These are phyloP conservation scores for Moelleriella libera DNA, from an alignment of 2,329 filamentous ascomycete genomes.

Conservation along the genomic window DNA sequence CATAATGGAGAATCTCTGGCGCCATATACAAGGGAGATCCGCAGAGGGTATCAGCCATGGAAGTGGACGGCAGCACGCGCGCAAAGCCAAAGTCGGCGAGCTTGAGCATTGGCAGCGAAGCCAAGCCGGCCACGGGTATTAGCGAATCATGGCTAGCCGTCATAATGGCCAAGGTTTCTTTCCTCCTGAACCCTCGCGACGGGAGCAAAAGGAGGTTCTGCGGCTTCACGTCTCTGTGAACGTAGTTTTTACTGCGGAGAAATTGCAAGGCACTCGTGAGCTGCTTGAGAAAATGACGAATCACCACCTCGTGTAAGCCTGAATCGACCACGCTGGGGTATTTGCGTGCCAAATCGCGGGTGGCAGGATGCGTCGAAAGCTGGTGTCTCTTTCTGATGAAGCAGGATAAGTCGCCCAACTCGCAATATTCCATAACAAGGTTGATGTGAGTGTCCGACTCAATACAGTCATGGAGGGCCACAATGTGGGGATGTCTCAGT, in stretches of 20 bases:
- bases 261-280: conserved; percentile 86
- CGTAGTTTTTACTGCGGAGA: conserved; percentile 68
- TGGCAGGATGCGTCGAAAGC: conserved; percentile 64
- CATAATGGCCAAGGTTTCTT: conserved; percentile 45
- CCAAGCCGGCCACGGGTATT: conserved; percentile 66
- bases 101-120: conserved; percentile 88
- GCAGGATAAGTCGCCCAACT: conserved; percentile 81
- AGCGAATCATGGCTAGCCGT: conserved; percentile 66
- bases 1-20: conserved; percentile 90
- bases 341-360: conserved; percentile 80
- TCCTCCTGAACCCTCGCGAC: conserved; percentile 54
- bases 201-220: conserved; percentile 90
- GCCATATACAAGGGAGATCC: conserved; percentile 98
- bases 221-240: conserved; percentile 94
- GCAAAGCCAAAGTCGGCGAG: conserved; percentile 99
- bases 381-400: conserved; percentile 93
- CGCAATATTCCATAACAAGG: conserved; percentile 97
- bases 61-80: conserved; percentile 76
- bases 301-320: conserved; percentile 92
- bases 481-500: conserved; percentile 90
- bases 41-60: conserved; percentile 88
- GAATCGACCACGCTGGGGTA: conserved; percentile 75
- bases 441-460: conserved; percentile 83
- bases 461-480: conserved; percentile 87
- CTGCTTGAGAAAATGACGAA: conserved; percentile 91